Conservation (phyloP, 2,329 filamentous ascomycete species). For the Hirsutella rhossiliensis region DNA sequence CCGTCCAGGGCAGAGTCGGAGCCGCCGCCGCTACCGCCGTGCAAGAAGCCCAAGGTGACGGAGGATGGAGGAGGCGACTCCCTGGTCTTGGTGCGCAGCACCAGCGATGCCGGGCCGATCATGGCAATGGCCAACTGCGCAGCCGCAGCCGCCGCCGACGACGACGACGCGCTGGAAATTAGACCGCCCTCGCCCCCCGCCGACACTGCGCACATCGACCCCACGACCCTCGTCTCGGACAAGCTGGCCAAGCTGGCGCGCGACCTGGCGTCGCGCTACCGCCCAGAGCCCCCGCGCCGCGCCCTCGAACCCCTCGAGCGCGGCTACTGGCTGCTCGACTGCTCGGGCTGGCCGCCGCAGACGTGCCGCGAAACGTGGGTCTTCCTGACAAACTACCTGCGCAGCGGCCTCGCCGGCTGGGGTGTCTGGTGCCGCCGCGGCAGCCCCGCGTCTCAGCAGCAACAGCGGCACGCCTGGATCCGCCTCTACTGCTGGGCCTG, state of each 20-base stretch:
- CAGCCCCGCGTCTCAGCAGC: slow-evolving; percentile 8
- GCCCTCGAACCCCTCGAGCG: slow-evolving; percentile 48
- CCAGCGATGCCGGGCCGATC: slow-evolving; percentile 15
- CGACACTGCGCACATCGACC: slow-evolving; percentile 30
- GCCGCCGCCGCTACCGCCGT: slow-evolving; percentile 11
- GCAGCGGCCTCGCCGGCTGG: slow-evolving; percentile 51
- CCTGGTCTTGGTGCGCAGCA: slow-evolving; percentile 12
- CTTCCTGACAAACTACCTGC: slow-evolving; percentile 48
- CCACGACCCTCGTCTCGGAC: slow-evolving; percentile 41
- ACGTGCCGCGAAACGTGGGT: slow-evolving; percentile 46
- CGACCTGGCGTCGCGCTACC: slow-evolving; percentile 39
- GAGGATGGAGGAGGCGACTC: not conserved
- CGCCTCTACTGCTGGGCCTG: slow-evolving; percentile 71
- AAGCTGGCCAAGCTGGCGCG: slow-evolving; percentile 39
- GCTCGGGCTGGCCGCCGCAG: slow-evolving; percentile 35
- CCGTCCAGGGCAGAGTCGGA: slow-evolving; percentile 17
- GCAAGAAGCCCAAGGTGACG: slow-evolving; percentile 12
- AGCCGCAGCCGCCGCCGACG: slow-evolving; percentile 6
- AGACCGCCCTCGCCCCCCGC: slow-evolving; percentile 40
- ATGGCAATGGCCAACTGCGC: slow-evolving; percentile 1
- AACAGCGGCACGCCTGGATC: slow-evolving; percentile 29
- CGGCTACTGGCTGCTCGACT: slow-evolving; percentile 64
- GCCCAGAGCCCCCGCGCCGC: slow-evolving; percentile 24
- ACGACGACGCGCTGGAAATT: slow-evolving; percentile 33
- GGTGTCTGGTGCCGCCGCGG: slow-evolving; percentile 45